Base-by-base conservation (phyloP, 2,329 filamentous ascomycete species). In the Arthroderma uncinatum region DNA sequence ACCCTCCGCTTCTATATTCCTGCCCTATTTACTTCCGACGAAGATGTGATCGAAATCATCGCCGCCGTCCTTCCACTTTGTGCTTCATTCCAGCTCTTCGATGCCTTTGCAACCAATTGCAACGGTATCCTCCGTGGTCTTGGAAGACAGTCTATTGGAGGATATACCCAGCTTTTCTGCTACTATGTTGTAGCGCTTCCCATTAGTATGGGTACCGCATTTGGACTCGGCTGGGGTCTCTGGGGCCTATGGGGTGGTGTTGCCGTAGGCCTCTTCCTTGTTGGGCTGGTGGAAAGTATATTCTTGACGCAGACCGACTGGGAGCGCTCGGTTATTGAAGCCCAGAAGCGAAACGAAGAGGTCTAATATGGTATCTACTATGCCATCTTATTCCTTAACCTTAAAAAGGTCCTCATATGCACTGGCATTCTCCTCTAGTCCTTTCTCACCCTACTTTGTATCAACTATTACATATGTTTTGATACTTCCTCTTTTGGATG, bases 161-260 rank as follows among this genome's bases (percentile, higher is more conserved):
- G 92, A 0, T 95, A 92, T 64, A 84, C 91, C 6, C 94, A 93
- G 66, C 73, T 97, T 1, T 82, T 89, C 53, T 85, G 85, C 21
- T 96, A 96, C 74, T 98, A 97, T 71, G 75, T 81, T 16, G 79
- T 97, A 25, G 92, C 89, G 0, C 78, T 97, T 71, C 92, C 93
- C 0, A 82, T 95, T 34, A 89, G 85, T 39, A 86, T 96, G 62
- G 82, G 80, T 3, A 82, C 86, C 0, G 86, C 84, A 0, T 95
- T 97, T 69, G 85, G 83, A 0, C 73, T 91, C 2, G 78, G 78
- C 19, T 94, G 87, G 89, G 82, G 83, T 50, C 74, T 97, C 37
- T 78, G 82, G 57, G 92, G 92, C 0, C 75, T 97, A 16, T 97
- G 92, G 92, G 75, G 78, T 10, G 87, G 89, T 19, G 82, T 90